Evolutionary conservation across 345 rosid genomes (phyloP).

Genomic region (Murraya paniculata): DNA sequence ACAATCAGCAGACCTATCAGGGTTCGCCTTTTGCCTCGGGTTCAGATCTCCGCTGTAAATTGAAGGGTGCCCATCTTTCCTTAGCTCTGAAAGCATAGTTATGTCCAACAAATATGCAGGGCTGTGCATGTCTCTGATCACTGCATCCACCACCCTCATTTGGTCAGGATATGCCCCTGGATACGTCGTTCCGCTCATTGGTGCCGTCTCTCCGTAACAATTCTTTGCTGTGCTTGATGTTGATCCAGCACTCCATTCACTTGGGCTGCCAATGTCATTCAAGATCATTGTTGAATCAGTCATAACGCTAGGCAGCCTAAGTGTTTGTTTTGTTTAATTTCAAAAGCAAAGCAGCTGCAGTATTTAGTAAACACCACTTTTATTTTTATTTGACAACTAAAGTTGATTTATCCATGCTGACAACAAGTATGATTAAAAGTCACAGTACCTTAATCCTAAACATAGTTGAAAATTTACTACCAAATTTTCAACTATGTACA

Average conservation of each 20-base stretch:
- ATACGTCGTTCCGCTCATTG: slow-evolving; percentile 47
- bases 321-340: too few species aligned
- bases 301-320: not conserved
- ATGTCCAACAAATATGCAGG: slow-evolving; percentile 75
- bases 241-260: slow-evolving; percentile 63
- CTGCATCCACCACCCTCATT: slow-evolving; percentile 63
- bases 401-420: too few species aligned
- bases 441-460: not conserved
- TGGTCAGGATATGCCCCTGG: slow-evolving; percentile 63
- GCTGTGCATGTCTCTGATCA: slow-evolving; percentile 47
- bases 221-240: slow-evolving; percentile 40
- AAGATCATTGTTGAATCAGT: not conserved
- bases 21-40: slow-evolving; percentile 60
- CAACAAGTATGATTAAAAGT: not conserved
- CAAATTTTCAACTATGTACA: not conserved
- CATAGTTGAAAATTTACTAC: too few species aligned
- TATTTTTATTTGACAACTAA: not conserved
- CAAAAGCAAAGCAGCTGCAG: too few species aligned
- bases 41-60: slow-evolving; percentile 80
- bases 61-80: slow-evolving; percentile 95
- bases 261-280: slow-evolving; percentile 47
- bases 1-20: slow-evolving; percentile 77
- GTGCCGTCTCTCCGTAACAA: slow-evolving; percentile 80
- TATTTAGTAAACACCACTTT: too few species aligned
- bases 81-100: slow-evolving; percentile 75